A percentile compares a stretch with the other conserved stretches of the same genome.
Evolutionary conservation across 257 asterid genomes (phyloP).

Genomic region (Forsythia viridissima): DNA sequence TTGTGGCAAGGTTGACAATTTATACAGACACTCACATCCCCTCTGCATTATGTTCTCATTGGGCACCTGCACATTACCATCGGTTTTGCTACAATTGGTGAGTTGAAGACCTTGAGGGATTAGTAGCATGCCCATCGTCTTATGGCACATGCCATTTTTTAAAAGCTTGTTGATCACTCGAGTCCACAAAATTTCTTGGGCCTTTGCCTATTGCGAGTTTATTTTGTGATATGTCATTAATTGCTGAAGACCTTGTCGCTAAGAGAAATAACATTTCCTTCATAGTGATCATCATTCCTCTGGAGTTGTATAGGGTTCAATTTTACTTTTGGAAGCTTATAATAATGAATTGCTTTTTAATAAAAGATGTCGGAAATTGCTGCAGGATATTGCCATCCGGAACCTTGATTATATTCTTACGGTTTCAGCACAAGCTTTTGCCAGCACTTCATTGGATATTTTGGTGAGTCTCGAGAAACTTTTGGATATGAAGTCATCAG

Average conservation of each 20-base stretch:
- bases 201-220: not conserved
- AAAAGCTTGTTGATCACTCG: not conserved
- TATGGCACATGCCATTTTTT: not conserved
- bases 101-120: not conserved
- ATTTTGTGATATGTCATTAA: not conserved
- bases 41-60: not conserved
- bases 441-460: slow-evolving; percentile 66
- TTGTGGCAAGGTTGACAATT: not conserved
- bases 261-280: not conserved
- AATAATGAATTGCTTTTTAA: not conserved
- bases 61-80: not conserved
- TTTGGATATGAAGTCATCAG: slow-evolving; percentile 73
- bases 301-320: not conserved
- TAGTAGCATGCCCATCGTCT: not conserved
- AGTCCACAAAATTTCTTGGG: not conserved
- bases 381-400: slow-evolving; percentile 91
- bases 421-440: slow-evolving; percentile 64
- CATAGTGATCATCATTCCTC: not conserved
- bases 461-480: slow-evolving; percentile 73
- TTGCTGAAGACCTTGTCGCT: not conserved
- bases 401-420: slow-evolving; percentile 90
- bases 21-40: not conserved
- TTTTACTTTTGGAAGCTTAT: not conserved
- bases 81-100: not conserved
- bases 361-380: slow-evolving; percentile 23